Evolutionary conservation across 176 grass and related monocot genomes (phyloP).

Genomic region (Cymbopogon citratus): DNA sequence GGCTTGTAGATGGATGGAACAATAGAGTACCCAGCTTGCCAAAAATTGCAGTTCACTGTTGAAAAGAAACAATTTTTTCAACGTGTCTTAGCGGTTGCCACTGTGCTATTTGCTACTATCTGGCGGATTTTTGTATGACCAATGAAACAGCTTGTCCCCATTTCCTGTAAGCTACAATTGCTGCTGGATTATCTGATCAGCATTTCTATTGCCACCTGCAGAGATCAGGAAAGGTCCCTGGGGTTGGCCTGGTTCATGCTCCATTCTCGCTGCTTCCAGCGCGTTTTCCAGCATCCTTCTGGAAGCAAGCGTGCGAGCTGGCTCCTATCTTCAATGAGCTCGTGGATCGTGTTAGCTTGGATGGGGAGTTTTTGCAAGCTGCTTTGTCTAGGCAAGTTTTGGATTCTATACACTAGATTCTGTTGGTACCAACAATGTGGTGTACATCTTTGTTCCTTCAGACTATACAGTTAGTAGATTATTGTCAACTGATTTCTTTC

Average conservation of each 20-base stretch:
- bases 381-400: slow-evolving; percentile 67
- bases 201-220: slow-evolving; percentile 30
- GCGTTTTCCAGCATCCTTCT: slow-evolving; percentile 42
- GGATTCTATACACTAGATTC: background rate
- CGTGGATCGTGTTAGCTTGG: slow-evolving; percentile 88
- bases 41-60: background rate
- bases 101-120: background rate
- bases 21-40: background rate
- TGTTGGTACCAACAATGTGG: background rate
- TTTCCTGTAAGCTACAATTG: background rate
- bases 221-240: slow-evolving; percentile 75
- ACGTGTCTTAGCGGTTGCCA: background rate
- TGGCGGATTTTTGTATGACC: background rate
- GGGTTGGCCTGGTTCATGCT: slow-evolving; percentile 85
- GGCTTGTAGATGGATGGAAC: background rate
- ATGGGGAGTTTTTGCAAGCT: slow-evolving; percentile 74
- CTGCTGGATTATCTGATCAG: background rate
- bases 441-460: background rate
- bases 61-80: background rate
- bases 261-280: slow-evolving; percentile 66
- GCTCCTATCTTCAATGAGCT: slow-evolving; percentile 87
- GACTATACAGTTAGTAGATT: background rate
- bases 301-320: slow-evolving; percentile 74
- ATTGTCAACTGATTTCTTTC: background rate
- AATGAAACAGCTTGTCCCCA: background rate